phyloP scores from a whole-genome alignment of 2,329 filamentous ascomycete genomes.

The Emergomyces pasteurianus region DNA sequence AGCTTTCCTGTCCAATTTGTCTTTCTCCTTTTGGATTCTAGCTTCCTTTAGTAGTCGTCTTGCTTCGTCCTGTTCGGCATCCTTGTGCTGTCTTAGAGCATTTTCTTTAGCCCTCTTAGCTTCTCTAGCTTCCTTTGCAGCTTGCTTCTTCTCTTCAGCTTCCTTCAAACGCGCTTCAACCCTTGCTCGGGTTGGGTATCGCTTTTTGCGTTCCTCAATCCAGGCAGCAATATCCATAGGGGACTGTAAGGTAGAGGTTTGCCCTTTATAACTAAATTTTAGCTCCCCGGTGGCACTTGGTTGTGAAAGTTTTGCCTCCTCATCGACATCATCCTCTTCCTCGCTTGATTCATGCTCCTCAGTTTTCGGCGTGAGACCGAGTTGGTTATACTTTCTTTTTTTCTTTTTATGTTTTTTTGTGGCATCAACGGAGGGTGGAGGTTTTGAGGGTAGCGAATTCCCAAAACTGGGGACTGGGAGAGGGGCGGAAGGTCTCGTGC shows the following conservation, averaged over 20 bases:
- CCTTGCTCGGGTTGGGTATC: constrained; percentile 67
- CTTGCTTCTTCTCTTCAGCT: constrained; percentile 43
- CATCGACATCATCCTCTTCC: constrained; percentile 34
- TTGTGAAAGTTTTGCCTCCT: constrained; percentile 31
- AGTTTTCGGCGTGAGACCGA: constrained; percentile 36
- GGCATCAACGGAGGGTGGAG: constrained; percentile 25
- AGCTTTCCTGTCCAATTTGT: constrained; percentile 15
- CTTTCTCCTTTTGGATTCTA: constrained; percentile 13
- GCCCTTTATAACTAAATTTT: constrained; percentile 46
- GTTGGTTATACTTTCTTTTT: constrained; percentile 32
- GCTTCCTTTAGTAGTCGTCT: constrained; percentile 23
- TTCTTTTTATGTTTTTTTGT: constrained; percentile 31
- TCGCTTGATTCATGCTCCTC: constrained; percentile 36
- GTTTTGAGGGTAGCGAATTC: constrained; percentile 29
- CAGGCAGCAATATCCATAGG: constrained; percentile 63
- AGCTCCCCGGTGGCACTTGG: constrained; percentile 19
- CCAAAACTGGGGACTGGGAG: constrained; percentile 36
- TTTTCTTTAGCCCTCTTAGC: constrained; percentile 32
- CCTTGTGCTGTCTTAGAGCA: constrained; percentile 18
- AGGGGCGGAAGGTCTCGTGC: constrained; percentile 25
- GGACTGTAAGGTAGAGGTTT: constrained; percentile 41
- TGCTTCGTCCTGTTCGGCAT: constrained; percentile 26
- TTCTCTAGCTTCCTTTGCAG: constrained; percentile 20
- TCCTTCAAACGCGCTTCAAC: constrained; percentile 33
- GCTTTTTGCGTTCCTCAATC: constrained; percentile 66